phyloP scores from a whole-genome alignment of 148 eudicot genomes.

The Nepenthes mirabilis region DNA sequence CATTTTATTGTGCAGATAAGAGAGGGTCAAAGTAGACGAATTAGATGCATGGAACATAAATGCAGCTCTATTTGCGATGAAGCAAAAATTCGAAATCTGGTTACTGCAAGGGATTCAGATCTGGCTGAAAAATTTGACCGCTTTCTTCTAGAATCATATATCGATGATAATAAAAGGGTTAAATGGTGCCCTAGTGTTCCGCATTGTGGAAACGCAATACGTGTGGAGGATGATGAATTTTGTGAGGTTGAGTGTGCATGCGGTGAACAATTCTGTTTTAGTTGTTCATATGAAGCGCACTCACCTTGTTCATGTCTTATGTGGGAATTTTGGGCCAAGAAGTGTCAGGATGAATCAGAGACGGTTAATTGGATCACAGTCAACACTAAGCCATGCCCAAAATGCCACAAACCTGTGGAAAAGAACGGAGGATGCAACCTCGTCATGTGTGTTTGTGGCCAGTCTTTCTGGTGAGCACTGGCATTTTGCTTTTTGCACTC shows the following conservation, averaged over 20 bases:
- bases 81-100: slow-evolving; percentile 34
- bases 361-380: slow-evolving; percentile 53
- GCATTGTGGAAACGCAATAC: slow-evolving; percentile 74
- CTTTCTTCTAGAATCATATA: slow-evolving; percentile 55
- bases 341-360: slow-evolving; percentile 55
- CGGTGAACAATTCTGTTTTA: slow-evolving; percentile 64
- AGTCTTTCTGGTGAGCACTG: slow-evolving; percentile 50
- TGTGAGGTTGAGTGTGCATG: slow-evolving; percentile 73
- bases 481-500: neutral
- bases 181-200: slow-evolving; percentile 83
- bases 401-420: slow-evolving; percentile 62
- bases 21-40: slow-evolving; percentile 60
- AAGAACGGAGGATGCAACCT: slow-evolving; percentile 72
- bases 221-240: slow-evolving; percentile 40
- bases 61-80: slow-evolving; percentile 62
- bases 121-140: slow-evolving; percentile 51
- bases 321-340: slow-evolving; percentile 67
- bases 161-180: slow-evolving; percentile 59
- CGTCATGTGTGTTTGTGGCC: slow-evolving; percentile 50
- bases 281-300: slow-evolving; percentile 51
- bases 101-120: slow-evolving; percentile 24
- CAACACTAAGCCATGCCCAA: slow-evolving; percentile 56
- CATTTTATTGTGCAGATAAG: slow-evolving; percentile 60
- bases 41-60: slow-evolving; percentile 56
- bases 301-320: slow-evolving; percentile 74